Evolutionary conservation across 2,329 filamentous ascomycete species (phyloP).

Genomic region (Aspergillus nomiae): DNA sequence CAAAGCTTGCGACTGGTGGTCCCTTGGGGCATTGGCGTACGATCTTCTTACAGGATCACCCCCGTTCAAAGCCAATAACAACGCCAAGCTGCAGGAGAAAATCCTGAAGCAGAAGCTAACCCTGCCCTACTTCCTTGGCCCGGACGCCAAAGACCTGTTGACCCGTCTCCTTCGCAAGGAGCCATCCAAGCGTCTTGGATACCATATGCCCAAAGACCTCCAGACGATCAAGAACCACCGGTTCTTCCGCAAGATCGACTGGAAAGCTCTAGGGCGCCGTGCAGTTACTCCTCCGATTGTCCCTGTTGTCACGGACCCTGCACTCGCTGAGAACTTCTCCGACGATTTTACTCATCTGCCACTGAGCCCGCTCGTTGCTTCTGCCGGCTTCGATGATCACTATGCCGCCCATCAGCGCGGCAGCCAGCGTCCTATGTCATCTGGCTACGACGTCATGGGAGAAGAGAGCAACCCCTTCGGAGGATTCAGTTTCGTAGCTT

Average conservation of each 20-base stretch:
- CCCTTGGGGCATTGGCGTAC: constrained; percentile 86
- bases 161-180: constrained; percentile 90
- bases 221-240: constrained; percentile 84
- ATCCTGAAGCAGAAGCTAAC: constrained; percentile 90
- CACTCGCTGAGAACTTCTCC: constrained; percentile 94
- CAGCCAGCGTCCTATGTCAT: constrained; percentile 21
- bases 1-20: constrained; percentile 98
- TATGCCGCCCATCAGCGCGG: constrained; percentile 22
- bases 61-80: constrained; percentile 87
- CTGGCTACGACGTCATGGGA: constrained; percentile 18
- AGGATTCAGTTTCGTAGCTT: constrained; percentile 53
- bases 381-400: constrained; percentile 30
- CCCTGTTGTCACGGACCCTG: constrained; percentile 92
- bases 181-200: constrained; percentile 83
- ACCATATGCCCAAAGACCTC: constrained; percentile 86
- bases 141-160: constrained; percentile 91
- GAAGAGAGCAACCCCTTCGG: constrained; percentile 47
- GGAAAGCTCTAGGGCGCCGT: constrained; percentile 79
- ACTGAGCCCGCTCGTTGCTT: constrained; percentile 68
- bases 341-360: constrained; percentile 86
- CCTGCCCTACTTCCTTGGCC: constrained; percentile 85
- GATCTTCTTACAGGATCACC: constrained; percentile 91
- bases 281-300: constrained; percentile 87
- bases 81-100: constrained; percentile 93
- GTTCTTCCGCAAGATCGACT: constrained; percentile 97